A percentile compares a stretch with the other conserved stretches of the same genome.
Conservation (phyloP, 495 filamentous ascomycete species). For the Penicillium canescens region DNA sequence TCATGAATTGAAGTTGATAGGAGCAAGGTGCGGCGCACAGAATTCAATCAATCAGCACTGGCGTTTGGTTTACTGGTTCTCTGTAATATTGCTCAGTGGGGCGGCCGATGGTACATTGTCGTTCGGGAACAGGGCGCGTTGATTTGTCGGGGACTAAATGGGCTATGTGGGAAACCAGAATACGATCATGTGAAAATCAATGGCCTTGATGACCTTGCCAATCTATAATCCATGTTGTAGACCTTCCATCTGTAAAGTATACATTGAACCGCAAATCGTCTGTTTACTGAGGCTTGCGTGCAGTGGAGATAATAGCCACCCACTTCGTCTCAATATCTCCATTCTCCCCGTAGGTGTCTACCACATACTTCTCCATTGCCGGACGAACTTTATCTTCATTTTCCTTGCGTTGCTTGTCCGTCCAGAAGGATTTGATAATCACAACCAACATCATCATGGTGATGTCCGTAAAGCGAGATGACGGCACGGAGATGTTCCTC, state of each 20-base stretch:
- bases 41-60: constrained; percentile 30
- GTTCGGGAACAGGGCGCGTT: constrained; percentile 27
- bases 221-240: not conserved
- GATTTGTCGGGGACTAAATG: constrained; percentile 30
- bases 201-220: constrained; percentile 27
- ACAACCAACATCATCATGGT: constrained; percentile 28
- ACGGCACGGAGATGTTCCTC: constrained; percentile 17
- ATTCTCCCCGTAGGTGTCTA: constrained; percentile 29
- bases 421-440: constrained; percentile 31
- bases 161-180: constrained; percentile 26
- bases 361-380: constrained; percentile 32
- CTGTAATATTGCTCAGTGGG: constrained; percentile 29
- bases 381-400: constrained; percentile 19
- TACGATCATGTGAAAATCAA: constrained; percentile 27
- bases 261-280: not conserved
- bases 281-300: constrained; percentile 22
- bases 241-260: not conserved
- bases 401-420: constrained; percentile 29
- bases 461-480: constrained; percentile 31
- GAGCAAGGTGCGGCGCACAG: constrained; percentile 6
- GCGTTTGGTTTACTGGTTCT: constrained; percentile 39
- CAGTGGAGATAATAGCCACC: constrained; percentile 36
- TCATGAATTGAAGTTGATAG: constrained; percentile 33
- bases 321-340: constrained; percentile 32
- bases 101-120: constrained; percentile 26